phyloP scores from a whole-genome alignment of 2,329 filamentous ascomycete species.

The Botrytis pseudocinerea region DNA sequence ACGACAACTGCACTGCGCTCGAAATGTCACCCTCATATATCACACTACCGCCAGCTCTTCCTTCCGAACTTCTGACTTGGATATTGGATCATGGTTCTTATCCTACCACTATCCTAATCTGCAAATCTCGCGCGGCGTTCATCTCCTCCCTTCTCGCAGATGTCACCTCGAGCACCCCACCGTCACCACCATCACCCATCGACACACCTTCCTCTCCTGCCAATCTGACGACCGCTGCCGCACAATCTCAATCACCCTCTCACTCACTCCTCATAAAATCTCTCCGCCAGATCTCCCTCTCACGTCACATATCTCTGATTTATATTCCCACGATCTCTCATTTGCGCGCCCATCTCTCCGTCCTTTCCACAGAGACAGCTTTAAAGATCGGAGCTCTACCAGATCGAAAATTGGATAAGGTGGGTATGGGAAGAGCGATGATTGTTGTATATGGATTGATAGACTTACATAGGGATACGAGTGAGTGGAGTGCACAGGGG shows the following conservation, averaged over 20 bases:
- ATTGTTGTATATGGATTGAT: slow-evolving; percentile 67
- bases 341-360: slow-evolving; percentile 73
- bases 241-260: slow-evolving; percentile 23
- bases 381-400: slow-evolving; percentile 17
- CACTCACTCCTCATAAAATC: slow-evolving; percentile 60
- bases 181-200: slow-evolving; percentile 20
- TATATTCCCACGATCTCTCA: slow-evolving; percentile 77
- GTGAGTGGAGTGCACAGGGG: slow-evolving; percentile 76
- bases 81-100: slow-evolving; percentile 57
- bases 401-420: slow-evolving; percentile 5
- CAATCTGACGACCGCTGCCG: neutral
- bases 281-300: slow-evolving; percentile 67
- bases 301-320: slow-evolving; percentile 66
- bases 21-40: slow-evolving; percentile 41
- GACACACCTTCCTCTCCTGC: slow-evolving; percentile 16
- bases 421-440: slow-evolving; percentile 29
- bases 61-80: slow-evolving; percentile 63
- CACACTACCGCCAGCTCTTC: slow-evolving; percentile 55
- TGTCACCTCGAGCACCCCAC: slow-evolving; percentile 36
- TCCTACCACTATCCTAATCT: slow-evolving; percentile 70
- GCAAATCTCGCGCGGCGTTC: slow-evolving; percentile 65
- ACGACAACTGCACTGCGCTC: neutral
- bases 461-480: slow-evolving; percentile 64
- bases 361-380: slow-evolving; percentile 37
- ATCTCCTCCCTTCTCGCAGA: slow-evolving; percentile 57